Evolutionary conservation across 2,329 filamentous ascomycete species (phyloP), one percentile per base, ranked within the genome.

Genomic region (Arthrobotrys pseudoclavata): DNA sequence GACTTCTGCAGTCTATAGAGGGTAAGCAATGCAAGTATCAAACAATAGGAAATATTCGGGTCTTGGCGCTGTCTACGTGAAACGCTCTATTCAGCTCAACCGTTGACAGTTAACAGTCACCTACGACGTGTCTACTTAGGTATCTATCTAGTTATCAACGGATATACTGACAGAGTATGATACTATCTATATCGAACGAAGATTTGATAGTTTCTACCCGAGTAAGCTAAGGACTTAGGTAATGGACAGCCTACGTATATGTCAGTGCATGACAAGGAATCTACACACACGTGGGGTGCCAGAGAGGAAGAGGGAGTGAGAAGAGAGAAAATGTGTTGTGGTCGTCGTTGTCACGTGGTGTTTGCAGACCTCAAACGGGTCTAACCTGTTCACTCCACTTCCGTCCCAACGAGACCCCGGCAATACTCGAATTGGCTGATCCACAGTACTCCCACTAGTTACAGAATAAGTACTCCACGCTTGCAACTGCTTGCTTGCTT

Each of bases 331-430:
- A 45, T 31, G 64, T 69, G 52, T 20, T 31, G 40, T 4, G 6
- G 26, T 20, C 12, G 52, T 57, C 9, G 9, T 45, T 40, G 52
- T 69, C 64, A 69, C 64, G 64, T 69, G 64, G 18, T 20, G 13
- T 31, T 31, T 47, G 60, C 37, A n/a, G 37, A n/a, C 12, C 12
- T 42, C 34, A n/a, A 42, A n/a, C 12, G 2, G 9, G 7, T 12
- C 37, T n/a, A n/a, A 42, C 12, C 13, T n/a, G 15, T 7, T 42
- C 3, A 29, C 34, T 40, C 34, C 34, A 40, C n/a, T n/a, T n/a
- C n/a, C n/a, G n/a, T 29, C 26, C 26, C 34, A 40, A 40, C 34
- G 12, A 13, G 12, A 13, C 34, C 2, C 10, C 26, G 3, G 7
- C 37, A 7, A 42, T 42, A 42, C 37, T 42, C 37, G 37, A 42